These are phyloP conservation scores for Dissophora globulifera DNA, from an alignment of 192 early-diverging fungal genomes.

Conservation along the genomic window DNA sequence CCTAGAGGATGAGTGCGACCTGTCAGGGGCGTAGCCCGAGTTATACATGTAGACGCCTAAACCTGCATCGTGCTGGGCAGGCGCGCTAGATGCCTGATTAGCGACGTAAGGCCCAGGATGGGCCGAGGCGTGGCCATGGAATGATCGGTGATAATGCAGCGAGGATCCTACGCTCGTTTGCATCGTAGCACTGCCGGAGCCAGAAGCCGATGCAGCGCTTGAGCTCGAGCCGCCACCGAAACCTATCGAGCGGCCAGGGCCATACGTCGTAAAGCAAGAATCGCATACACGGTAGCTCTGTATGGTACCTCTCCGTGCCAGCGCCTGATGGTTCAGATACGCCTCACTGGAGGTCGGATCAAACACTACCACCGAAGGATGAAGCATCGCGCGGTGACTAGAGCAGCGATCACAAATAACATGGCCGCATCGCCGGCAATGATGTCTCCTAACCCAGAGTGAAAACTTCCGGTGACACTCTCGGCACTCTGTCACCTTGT, in stretches of 20 bases:
- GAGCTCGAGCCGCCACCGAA: slow-evolving; percentile 13
- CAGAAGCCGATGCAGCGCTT: slow-evolving; percentile 13
- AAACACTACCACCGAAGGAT: slow-evolving; percentile 57
- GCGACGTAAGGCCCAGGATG: neutral
- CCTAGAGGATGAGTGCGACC: slow-evolving; percentile 33
- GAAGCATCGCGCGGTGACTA: slow-evolving; percentile 63
- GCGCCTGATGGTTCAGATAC: slow-evolving; percentile 30
- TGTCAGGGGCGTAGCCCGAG: slow-evolving; percentile 14
- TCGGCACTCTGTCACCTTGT: slow-evolving; percentile 73
- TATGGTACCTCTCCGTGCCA: slow-evolving; percentile 22
- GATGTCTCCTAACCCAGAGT: slow-evolving; percentile 84
- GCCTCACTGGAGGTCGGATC: slow-evolving; percentile 55
- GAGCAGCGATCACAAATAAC: slow-evolving; percentile 88
- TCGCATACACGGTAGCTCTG: slow-evolving; percentile 54
- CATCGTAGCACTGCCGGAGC: neutral
- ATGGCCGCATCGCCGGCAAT: slow-evolving; percentile 91
- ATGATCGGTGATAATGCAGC: slow-evolving; percentile 4
- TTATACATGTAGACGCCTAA: slow-evolving; percentile 17
- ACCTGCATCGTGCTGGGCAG: slow-evolving; percentile 5
- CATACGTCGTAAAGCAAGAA: slow-evolving; percentile 27
- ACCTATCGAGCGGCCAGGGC: slow-evolving; percentile 7
- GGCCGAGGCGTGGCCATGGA: slow-evolving; percentile 4
- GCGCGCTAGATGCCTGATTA: neutral
- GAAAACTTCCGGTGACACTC: slow-evolving; percentile 77
- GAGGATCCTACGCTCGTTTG: slow-evolving; percentile 14